Percentiles rank a stretch among this genome's conserved stretches.
Evolutionary conservation across 305 asterid genomes (phyloP).

Genomic region (Fraxinus albicans): DNA sequence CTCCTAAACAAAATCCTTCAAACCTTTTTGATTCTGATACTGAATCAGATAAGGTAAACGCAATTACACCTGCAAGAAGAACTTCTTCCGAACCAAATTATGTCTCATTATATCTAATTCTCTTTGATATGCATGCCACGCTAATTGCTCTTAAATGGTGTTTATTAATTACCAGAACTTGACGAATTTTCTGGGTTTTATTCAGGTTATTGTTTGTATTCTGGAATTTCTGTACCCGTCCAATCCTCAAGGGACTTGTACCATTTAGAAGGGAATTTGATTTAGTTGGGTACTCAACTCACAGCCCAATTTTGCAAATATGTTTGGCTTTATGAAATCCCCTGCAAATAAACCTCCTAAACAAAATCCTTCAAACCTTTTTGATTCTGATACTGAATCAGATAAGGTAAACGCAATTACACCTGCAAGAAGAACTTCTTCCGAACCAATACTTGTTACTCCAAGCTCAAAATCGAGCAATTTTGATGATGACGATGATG

Average conservation of each 20-base stretch:
- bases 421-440: slow-evolving; percentile 59
- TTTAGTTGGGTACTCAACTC: background rate
- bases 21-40: slow-evolving; percentile 30
- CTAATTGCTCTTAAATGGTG: background rate
- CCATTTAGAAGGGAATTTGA: background rate
- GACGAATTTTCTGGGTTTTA: background rate
- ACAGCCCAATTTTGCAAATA: slow-evolving; percentile 11
- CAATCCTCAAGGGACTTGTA: background rate
- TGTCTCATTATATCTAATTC: too few species aligned
- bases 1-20: slow-evolving; percentile 29
- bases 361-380: slow-evolving; percentile 35
- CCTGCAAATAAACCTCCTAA: slow-evolving; percentile 21
- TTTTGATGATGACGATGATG: slow-evolving; percentile 25
- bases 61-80: slow-evolving; percentile 41
- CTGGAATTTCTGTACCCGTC: background rate
- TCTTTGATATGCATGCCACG: background rate
- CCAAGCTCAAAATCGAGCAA: slow-evolving; percentile 15
- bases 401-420: slow-evolving; percentile 17
- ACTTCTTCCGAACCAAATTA: slow-evolving; percentile 63
- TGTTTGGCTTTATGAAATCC: slow-evolving; percentile 72
- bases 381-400: slow-evolving; percentile 22
- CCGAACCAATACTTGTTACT: slow-evolving; percentile 51
- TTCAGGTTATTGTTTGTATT: background rate
- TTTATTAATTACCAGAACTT: background rate
- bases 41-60: slow-evolving; percentile 19